phyloP scores from a whole-genome alignment of 2,329 filamentous ascomycete species.

The Cercospora canescens region DNA sequence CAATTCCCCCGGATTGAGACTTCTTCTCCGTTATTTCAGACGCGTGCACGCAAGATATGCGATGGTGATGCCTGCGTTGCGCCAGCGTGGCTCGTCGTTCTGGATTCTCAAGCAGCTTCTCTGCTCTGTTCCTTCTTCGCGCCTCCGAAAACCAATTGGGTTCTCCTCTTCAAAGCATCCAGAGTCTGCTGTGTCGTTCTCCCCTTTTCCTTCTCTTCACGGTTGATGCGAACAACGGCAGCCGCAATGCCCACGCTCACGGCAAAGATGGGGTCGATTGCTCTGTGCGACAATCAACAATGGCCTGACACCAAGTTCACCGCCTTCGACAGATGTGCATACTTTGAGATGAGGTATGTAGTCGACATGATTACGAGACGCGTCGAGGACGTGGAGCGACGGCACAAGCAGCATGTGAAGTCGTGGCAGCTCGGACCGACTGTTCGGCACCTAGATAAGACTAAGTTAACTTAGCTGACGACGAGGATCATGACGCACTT shows the following conservation, averaged over 20 bases:
- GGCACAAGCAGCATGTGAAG: background rate
- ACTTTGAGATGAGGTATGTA: slow-evolving; percentile 48
- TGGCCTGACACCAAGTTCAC: background rate
- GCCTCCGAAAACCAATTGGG: slow-evolving; percentile 30
- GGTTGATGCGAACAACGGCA: slow-evolving; percentile 41
- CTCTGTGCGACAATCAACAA: slow-evolving; percentile 31
- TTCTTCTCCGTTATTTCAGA: background rate
- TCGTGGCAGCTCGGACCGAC: background rate
- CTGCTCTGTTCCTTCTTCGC: background rate
- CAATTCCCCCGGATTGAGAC: background rate
- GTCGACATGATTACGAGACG: slow-evolving; percentile 24
- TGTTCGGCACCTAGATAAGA: background rate
- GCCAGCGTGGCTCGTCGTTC: background rate
- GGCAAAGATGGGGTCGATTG: slow-evolving; percentile 52
- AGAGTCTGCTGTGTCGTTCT: slow-evolving; percentile 39
- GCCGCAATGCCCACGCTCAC: slow-evolving; percentile 49
- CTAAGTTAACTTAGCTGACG: background rate
- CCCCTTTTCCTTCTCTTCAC: slow-evolving; percentile 52
- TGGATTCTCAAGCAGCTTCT: background rate
- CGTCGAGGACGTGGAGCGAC: background rate
- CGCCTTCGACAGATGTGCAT: background rate
- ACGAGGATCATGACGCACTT: background rate
- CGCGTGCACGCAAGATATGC: background rate
- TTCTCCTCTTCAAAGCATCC: slow-evolving; percentile 43
- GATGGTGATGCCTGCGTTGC: background rate